Evolutionary conservation across 768 basidiomycete species (phyloP).

Genomic region (Mycena floridula): DNA sequence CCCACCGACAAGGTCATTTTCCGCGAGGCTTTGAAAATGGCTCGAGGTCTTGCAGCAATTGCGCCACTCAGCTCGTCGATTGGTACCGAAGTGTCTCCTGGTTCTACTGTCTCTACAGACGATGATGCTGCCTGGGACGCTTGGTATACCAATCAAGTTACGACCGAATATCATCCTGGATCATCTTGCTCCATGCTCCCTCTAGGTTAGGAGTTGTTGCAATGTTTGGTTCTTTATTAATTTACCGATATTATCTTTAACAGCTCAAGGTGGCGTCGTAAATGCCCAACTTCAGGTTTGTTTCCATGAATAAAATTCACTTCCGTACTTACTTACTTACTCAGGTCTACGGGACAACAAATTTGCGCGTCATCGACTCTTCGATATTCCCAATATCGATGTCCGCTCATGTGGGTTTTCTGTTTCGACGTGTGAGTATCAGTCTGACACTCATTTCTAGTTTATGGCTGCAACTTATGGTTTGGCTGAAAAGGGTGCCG

Average conservation of each 20-base stretch:
- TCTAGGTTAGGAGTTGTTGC: no score
- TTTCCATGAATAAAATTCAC: not conserved
- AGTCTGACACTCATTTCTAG: constrained; percentile 1
- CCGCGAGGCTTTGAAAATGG: constrained; percentile 58
- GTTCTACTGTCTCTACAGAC: constrained; percentile 44
- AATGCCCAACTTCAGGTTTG: constrained; percentile 43
- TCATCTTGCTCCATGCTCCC: constrained; percentile 57
- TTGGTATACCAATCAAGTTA: constrained; percentile 37
- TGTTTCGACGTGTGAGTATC: not conserved
- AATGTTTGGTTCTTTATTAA: no score
- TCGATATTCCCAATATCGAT: constrained; percentile 20
- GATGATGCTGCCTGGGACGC: constrained; percentile 48
- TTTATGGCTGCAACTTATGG: constrained; percentile 17
- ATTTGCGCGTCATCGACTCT: constrained; percentile 34
- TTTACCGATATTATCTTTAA: no score
- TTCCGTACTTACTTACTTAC: no score
- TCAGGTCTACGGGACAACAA: constrained; percentile 20
- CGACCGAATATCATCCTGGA: constrained; percentile 58
- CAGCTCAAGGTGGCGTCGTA: constrained; percentile 54
- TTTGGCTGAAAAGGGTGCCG: constrained; percentile 32
- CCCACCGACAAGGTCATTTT: constrained; percentile 42
- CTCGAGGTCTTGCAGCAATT: constrained; percentile 45
- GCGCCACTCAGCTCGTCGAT: constrained; percentile 42
- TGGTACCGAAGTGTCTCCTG: constrained; percentile 43
- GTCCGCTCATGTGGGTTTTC: constrained; percentile 16